Evolutionary conservation across 805 yeast species (phyloP), one percentile per base, ranked within the genome.

Genomic region (Helenozyma baotianmanensis): DNA sequence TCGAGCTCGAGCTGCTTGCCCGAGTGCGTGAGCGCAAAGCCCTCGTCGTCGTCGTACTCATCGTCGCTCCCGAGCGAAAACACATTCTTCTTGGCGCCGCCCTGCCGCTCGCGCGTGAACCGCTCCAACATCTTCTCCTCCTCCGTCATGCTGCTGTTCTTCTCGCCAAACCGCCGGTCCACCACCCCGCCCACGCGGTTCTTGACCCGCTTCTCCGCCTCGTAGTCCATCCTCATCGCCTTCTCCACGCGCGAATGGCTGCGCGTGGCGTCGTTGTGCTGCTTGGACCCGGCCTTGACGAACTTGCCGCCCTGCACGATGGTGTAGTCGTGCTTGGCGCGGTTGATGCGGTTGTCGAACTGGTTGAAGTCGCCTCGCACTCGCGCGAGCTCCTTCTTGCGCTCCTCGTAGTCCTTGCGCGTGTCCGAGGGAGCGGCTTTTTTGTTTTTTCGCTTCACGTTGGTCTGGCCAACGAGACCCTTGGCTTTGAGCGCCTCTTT

Each of bases 91-190:
- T 72, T 64, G n/a, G 76, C 63, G 38, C 73, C 72, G 12, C 71
- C 50, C 56, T 87, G 94, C 54, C 84, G 73, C 64, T 90, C 97
- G 36, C 81, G 77, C 4, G 96, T 85, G 65, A 87, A 92, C 64
- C 98, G 79, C 53, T 83, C 96, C 61, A 92, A 74, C 96, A 88
- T 88, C 58, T 83, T 86, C 47, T 92, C 96, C 58, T 92, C 97
- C 9, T 79, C 79, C n/a, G 82, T 74, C 67, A 92, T 51, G 29
- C 67, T 58, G 29, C 49, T 46, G 57, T 86, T 81, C 43, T 75
- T 74, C 53, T 92, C 98, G 55, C 98, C 99, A 58, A 92, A 90
- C 61, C 96, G 77, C 45, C 88, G 73, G 65, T 92, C 98, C 2
- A 78, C 57, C 10, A 92, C 51, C 2, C 85, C 86, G 32, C 97